A percentile compares a stretch with the other conserved stretches of the same genome.
Evolutionary conservation across 768 basidiomycete species (phyloP).

Genomic region (Leccinellum rugosiceps): DNA sequence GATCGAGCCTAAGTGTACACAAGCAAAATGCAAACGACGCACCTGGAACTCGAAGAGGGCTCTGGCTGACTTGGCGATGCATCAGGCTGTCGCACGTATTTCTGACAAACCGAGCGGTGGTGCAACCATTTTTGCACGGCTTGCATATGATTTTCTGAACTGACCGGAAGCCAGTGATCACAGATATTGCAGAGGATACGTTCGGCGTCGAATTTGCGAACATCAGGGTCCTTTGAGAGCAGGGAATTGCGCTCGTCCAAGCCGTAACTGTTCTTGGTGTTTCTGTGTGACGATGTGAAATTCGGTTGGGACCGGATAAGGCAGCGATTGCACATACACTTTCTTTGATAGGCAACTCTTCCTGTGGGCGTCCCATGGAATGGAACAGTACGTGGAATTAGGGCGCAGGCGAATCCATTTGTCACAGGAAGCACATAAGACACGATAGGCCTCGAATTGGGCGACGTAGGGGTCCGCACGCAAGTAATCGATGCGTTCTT

Average conservation of each 20-base stretch:
- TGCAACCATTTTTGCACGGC: constrained; percentile 66
- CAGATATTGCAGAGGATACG: constrained; percentile 67
- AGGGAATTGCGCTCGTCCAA: constrained; percentile 57
- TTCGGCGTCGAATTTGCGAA: constrained; percentile 74
- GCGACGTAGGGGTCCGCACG: constrained; percentile 73
- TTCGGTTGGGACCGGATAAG: constrained; percentile 4
- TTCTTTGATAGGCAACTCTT: constrained; percentile 82
- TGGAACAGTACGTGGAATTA: constrained; percentile 85
- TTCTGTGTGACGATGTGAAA: constrained; percentile 14
- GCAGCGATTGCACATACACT: constrained; percentile 42
- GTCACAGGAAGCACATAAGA: constrained; percentile 75
- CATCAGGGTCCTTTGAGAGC: constrained; percentile 62
- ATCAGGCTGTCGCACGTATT: constrained; percentile 18
- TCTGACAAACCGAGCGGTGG: constrained; percentile 57
- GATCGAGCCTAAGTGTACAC: neutral
- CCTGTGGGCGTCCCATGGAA: constrained; percentile 83
- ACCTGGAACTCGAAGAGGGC: constrained; percentile 25
- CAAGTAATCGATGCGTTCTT: constrained; percentile 69
- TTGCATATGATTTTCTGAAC: constrained; percentile 53
- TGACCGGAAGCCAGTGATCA: constrained; percentile 63
- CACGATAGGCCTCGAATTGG: constrained; percentile 77
- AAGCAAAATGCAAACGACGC: constrained; percentile 6
- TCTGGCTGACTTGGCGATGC: constrained; percentile 15
- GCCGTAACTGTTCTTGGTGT: constrained; percentile 53
- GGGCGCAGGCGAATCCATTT: constrained; percentile 86